Base-by-base conservation (phyloP, 1,139 yeast species). In the Protomyces lactucae-debilis region DNA sequence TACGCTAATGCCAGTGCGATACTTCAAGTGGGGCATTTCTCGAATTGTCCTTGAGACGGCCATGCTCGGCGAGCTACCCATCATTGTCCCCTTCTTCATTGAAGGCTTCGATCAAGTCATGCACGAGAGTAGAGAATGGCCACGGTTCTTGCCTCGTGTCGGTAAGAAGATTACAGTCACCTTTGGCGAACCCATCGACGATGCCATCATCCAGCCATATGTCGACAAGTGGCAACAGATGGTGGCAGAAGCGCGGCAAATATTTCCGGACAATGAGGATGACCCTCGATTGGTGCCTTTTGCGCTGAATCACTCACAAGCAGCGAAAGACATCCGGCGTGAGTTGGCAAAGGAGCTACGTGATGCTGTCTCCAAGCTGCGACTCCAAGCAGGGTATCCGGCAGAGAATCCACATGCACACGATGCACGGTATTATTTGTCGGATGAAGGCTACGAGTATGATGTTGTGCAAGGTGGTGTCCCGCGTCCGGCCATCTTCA, bases 21-120 rank as follows among this genome's bases (percentile, higher is more conserved):
- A 89, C 74, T 93, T 93, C 79, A 87, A 90, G 73, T 93, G 99
- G 99, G 99, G 99, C 0, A 85, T 91, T 0, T 82, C 96, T 2
- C 80, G 99, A 69, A 74, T 92, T 69, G 80, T 93, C 3, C 77
- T 93, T 64, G 99, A 93, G 74, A 55, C 70, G n/a, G 16, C 36
- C 6, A 51, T 55, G 14, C 52, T 54, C 8, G 80, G 95, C 16
- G 85, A 95, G 0, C 81, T 83, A 16, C 64, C 65, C 3, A 83
- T 91, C 1, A 83, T 93, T 21, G 84, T 93, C n/a, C 99, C 99
- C 0, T 86, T 93, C 28, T 93, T 87, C 72, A 78, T 91, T 3
- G 82, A 85, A 64, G 99, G 99, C 0, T 87, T 93, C 71, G 97
- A 93, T 72, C 84, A 87, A 72, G 82, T 92, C 21, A 87, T 88